A percentile compares a stretch with the other conserved stretches of the same genome.
Conservation (phyloP, 352 stramenopile species). For the Phytophthora cryptogea region DNA sequence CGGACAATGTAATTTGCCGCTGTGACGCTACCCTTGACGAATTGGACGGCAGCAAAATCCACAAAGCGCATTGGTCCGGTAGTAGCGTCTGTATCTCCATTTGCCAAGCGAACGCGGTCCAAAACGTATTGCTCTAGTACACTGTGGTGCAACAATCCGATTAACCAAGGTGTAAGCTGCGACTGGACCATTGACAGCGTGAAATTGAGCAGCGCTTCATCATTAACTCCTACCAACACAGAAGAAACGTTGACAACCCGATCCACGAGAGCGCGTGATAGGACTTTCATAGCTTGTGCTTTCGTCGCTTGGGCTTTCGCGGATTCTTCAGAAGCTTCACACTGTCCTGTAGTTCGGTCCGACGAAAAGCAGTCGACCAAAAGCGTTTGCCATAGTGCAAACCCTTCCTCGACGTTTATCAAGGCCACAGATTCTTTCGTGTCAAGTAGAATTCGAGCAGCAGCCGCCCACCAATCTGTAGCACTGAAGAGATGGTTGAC, state of each 20-base stretch:
- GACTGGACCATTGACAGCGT: constrained; percentile 30
- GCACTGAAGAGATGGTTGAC: constrained; percentile 9
- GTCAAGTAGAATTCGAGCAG: constrained; percentile 36
- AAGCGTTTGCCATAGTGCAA: constrained; percentile 45
- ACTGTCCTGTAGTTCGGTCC: constrained; percentile 30
- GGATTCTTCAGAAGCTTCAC: constrained; percentile 5
- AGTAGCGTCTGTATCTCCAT: constrained; percentile 6
- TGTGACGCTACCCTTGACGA: constrained; percentile 47
- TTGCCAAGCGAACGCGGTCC: constrained; percentile 19
- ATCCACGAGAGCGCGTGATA: constrained; percentile 14
- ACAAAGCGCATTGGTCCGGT: constrained; percentile 14
- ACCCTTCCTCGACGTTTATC: constrained; percentile 36
- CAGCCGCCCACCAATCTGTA: constrained; percentile 22
- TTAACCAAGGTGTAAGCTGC: constrained; percentile 47
- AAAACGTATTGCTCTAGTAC: constrained; percentile 44
- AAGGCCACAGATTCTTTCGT: constrained; percentile 35
- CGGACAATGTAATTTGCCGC: constrained; percentile 32
- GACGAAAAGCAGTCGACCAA: constrained; percentile 45
- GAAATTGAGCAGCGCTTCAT: constrained; percentile 4
- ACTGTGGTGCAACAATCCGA: constrained; percentile 42
- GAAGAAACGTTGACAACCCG: constrained; percentile 14
- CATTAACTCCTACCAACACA: constrained; percentile 3
- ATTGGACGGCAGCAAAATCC: constrained; percentile 51
- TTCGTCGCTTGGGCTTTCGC: constrained; percentile 5
- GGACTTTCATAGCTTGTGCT: constrained; percentile 8